These are phyloP conservation scores for Wickerhamiella domercqiae DNA, from an alignment of 805 yeast genomes.

Conservation along the genomic window DNA sequence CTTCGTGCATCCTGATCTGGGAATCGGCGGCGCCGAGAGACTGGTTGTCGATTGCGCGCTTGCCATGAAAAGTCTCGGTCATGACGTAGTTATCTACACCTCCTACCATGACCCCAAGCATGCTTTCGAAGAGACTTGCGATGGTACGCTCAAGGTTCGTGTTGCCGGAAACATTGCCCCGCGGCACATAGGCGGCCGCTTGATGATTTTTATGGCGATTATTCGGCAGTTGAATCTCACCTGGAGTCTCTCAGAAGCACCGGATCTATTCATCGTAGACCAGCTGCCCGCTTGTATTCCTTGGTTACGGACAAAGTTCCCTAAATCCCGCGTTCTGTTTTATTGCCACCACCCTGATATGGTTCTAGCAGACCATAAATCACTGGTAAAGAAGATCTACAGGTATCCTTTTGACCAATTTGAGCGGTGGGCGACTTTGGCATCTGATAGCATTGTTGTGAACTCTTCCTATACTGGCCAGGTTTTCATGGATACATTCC, in stretches of 20 bases:
- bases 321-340: conserved; percentile 44
- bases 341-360: conserved; percentile 97
- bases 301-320: conserved; percentile 29
- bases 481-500: conserved; percentile 53
- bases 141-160: conserved; percentile 39
- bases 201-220: conserved; percentile 70
- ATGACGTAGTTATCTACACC: conserved; percentile 57
- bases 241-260: conserved; percentile 28
- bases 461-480: conserved; percentile 72
- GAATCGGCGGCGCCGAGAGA: conserved; percentile 96
- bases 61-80: conserved; percentile 56
- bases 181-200: conserved; percentile 44
- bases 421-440: conserved; percentile 66
- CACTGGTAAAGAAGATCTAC: conserved; percentile 45
- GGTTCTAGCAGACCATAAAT: conserved; percentile 45
- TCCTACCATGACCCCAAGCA: conserved; percentile 81
- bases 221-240: conserved; percentile 64
- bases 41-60: conserved; percentile 92
- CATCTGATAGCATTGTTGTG: conserved; percentile 69
- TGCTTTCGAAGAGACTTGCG: conserved; percentile 78
- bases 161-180: conserved; percentile 83
- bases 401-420: conserved; percentile 69
- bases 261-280: conserved; percentile 72
- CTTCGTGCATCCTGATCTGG: conserved; percentile 88
- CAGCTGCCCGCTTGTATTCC: conserved; percentile 81